Conservation (phyloP, 2,329 filamentous ascomycete genomes). For the Monosporascus sp. region DNA sequence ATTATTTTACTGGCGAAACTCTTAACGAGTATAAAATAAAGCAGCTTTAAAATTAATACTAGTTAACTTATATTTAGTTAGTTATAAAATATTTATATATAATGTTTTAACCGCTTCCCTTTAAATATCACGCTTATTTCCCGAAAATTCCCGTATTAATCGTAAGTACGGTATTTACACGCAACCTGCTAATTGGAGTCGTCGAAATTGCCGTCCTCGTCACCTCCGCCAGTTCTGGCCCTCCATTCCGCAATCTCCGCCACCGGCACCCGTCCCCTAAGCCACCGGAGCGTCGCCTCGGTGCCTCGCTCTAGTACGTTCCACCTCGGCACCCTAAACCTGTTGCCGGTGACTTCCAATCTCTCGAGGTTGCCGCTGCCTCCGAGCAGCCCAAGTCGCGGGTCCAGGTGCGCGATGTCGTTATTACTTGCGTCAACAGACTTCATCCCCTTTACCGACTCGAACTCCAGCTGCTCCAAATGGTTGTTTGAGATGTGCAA, state of each 20-base stretch:
- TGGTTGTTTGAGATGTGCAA: constrained; percentile 77
- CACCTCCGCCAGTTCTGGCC: constrained; percentile 35
- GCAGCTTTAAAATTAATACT: too few species aligned
- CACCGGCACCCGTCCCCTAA: constrained; percentile 68
- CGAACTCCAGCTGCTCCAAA: constrained; percentile 66
- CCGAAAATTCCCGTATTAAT: constrained; percentile 1
- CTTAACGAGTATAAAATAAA: too few species aligned
- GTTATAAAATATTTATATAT: too few species aligned
- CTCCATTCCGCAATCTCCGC: constrained; percentile 55
- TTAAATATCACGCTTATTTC: neutral
- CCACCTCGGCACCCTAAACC: constrained; percentile 81
- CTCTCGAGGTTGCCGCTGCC: constrained; percentile 54
- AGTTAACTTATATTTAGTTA: too few species aligned
- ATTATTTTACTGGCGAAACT: too few species aligned
- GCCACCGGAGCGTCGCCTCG: constrained; percentile 74
- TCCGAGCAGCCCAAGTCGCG: constrained; percentile 72
- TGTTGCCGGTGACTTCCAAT: constrained; percentile 77
- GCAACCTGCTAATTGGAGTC: constrained; percentile 14
- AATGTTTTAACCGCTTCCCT: too few species aligned
- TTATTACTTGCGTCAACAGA: constrained; percentile 80
- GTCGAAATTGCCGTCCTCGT: constrained; percentile 20
- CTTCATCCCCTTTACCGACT: constrained; percentile 67
- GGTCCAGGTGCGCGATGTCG: constrained; percentile 75
- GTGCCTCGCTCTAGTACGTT: constrained; percentile 83
- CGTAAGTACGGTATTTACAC: constrained; percentile 1